Evolutionary conservation across 495 filamentous ascomycete species (phyloP).

Genomic region (Aspergillus sparsus): DNA sequence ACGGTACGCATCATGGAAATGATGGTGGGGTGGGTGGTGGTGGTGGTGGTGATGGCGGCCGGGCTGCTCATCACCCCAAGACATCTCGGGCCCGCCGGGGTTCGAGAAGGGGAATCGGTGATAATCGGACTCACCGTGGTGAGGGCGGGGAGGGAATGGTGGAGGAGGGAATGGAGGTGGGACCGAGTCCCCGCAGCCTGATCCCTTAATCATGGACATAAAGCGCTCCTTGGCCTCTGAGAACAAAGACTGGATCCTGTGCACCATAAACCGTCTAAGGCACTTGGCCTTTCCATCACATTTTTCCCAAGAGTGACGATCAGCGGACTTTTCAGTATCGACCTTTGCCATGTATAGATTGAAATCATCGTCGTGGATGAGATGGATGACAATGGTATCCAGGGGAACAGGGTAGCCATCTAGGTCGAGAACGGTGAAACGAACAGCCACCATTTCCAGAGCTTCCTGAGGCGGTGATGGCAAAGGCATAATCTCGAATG

Average conservation of each 20-base stretch:
- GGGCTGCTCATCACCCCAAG: conserved; percentile 23
- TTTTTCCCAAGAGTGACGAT: conserved; percentile 42
- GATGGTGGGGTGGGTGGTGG: conserved; percentile 31
- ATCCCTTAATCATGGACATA: conserved; percentile 36
- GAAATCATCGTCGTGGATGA: conserved; percentile 40
- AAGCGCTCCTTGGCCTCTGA: conserved; percentile 43
- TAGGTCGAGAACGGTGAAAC: conserved; percentile 52
- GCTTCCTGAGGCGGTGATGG: conserved; percentile 32
- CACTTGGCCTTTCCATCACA: conserved; percentile 45
- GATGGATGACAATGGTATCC: conserved; percentile 47
- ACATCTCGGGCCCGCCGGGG: conserved; percentile 8
- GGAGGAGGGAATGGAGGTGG: conserved; percentile 3
- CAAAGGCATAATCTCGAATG: conserved; percentile 44
- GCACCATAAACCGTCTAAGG: conserved; percentile 39
- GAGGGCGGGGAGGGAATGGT: conserved; percentile 12
- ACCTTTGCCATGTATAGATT: conserved; percentile 41
- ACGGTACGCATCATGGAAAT: conserved; percentile 35
- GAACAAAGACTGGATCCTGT: conserved; percentile 43
- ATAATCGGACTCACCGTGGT: conserved; percentile 15
- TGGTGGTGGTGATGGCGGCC: conserved; percentile 34
- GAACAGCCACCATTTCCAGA: conserved; percentile 39
- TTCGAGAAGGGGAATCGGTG: conserved; percentile 20
- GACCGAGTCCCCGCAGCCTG: conserved; percentile 26
- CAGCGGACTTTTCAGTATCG: conserved; percentile 40
- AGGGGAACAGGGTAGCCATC: conserved; percentile 51